Evolutionary conservation across 768 basidiomycete genomes (phyloP), one percentile per base, ranked within the genome.

Genomic region (Mycena alexandri): DNA sequence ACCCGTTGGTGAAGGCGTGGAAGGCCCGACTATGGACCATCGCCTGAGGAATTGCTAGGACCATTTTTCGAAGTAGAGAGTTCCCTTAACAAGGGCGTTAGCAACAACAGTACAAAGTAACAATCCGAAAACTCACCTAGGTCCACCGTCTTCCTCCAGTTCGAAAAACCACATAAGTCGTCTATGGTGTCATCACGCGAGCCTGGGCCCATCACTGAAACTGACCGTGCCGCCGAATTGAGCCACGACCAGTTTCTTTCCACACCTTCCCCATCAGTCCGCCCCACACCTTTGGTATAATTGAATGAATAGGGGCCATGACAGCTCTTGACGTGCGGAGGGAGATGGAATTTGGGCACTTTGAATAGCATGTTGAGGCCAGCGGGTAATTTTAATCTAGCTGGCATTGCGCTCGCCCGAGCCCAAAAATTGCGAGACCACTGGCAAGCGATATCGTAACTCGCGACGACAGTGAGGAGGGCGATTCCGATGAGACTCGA

Each of bases 281-380:
- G 68, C 8, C 77, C 78, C 21, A 74, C 71, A 1, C 76, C 63
- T 16, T 60, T 60, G 1, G 63, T 67, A 41, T 68, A 75, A 42
- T 82, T 80, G 47, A 83, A 72, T 0, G 79, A 81, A 34, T 46
- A 72, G 10, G 65, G 67, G 17, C 53, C 62, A 19, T 69, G 67
- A 55, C 77, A 78, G 14, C 65, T 54, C 0, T 67, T 44, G 2
- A 71, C 54, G 42, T 83, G 81, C 0, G 70, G 75, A 0, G 72
- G 71, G 2, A 78, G 64, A 25, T 83, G 82, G 19, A 77, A 80
- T 59, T 82, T 82, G 0, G 80, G 81, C 0, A 83, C 61, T 7
- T 68, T 66, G 42, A 64, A 59, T 5, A 36, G 42, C 1, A 52
- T 22, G 9, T 47, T n/a, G 1, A 53, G 0, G n/a, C 43, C 13